phyloP scores from a whole-genome alignment of 1,284 basidiomycete genomes.

The Veloporphyrellus conicus region DNA sequence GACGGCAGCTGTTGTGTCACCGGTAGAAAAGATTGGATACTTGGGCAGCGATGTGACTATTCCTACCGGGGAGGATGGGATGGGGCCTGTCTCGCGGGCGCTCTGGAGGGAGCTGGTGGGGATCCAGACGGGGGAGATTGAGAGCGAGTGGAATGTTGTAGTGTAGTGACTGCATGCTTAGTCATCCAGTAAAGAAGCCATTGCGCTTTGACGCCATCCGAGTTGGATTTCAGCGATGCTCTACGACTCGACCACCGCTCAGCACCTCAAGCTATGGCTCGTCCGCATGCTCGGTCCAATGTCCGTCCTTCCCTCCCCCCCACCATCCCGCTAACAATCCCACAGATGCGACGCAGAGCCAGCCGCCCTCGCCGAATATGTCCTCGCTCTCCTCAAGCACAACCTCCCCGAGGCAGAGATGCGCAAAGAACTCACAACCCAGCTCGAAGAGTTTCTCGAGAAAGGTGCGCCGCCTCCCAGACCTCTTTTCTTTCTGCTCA shows the following conservation, averaged over 20 bases:
- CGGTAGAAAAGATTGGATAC: slow-evolving; percentile 86
- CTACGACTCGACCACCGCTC: slow-evolving; percentile 56
- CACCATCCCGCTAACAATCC: slow-evolving; percentile 5
- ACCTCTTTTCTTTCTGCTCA: slow-evolving; percentile 12
- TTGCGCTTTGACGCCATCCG: neutral
- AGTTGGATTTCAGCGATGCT: slow-evolving; percentile 44
- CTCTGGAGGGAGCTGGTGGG: slow-evolving; percentile 84
- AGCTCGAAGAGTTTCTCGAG: slow-evolving; percentile 90
- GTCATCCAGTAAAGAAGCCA: slow-evolving; percentile 12
- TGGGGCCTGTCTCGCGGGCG: slow-evolving; percentile 80
- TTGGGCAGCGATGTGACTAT: slow-evolving; percentile 78
- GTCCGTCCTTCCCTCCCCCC: slow-evolving; percentile 36
- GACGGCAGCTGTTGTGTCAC: slow-evolving; percentile 84
- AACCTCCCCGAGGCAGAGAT: slow-evolving; percentile 82
- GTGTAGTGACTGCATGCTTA: slow-evolving; percentile 35
- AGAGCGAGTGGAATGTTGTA: slow-evolving; percentile 77
- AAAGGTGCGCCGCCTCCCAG: slow-evolving; percentile 53
- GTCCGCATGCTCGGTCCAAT: slow-evolving; percentile 81
- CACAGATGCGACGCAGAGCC: slow-evolving; percentile 93
- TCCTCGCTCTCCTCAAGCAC: slow-evolving; percentile 90
- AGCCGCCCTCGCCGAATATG: slow-evolving; percentile 88
- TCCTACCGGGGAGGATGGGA: slow-evolving; percentile 82
- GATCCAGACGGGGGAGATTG: slow-evolving; percentile 83
- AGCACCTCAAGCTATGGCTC: slow-evolving; percentile 79
- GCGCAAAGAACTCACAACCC: slow-evolving; percentile 69